Evolutionary conservation across 768 basidiomycete species (phyloP), one percentile per base, ranked within the genome.

Genomic region (Pholiota conissans): DNA sequence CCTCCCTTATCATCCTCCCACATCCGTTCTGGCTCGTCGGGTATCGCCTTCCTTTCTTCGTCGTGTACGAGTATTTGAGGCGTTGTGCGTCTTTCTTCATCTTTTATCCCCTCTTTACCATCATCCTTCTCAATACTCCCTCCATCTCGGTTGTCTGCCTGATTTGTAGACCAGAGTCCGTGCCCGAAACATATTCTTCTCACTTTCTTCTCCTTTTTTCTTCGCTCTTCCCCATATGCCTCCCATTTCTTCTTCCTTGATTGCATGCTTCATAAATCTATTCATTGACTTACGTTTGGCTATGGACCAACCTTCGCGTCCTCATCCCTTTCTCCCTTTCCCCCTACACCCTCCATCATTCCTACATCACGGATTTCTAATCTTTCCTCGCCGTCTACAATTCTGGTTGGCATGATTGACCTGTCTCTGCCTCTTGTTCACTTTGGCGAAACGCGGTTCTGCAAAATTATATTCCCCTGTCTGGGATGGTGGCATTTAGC

Each of bases 241-340:
- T 13, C 22, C 22, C 45, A n/a, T 32, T 30, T 49, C 29, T 32
- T 47, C 11, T 29, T n/a, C 10, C 29, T 45, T 30, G 24, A 5
- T 28, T 57, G 30, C 49, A 24, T 52, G 50, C 56, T 57, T 51
- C 50, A 47, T 57, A 52, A 57, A 57, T 57, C 39, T 57, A 57
- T 18, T 18, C 49, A 32, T 42, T 30, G 51, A 39, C 53, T 42
- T 40, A 42, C 40, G 24, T 22, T 46, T 54, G 40, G 53, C 30
- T 54, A 18, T 37, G 26, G 20, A 32, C 50, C 28, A 28, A 14
- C 24, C 26, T 28, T 24, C 24, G 32, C 29, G 20, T 35, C 28
- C 37, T 29, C 24, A 49, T 10, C 30, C 27, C 20, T 37, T 3
- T 26, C 20, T 24, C 40, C 48, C 7, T 30, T 51, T 50, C 27